phyloP scores from a whole-genome alignment of 345 rosid genomes.

The Acer saccharum region DNA sequence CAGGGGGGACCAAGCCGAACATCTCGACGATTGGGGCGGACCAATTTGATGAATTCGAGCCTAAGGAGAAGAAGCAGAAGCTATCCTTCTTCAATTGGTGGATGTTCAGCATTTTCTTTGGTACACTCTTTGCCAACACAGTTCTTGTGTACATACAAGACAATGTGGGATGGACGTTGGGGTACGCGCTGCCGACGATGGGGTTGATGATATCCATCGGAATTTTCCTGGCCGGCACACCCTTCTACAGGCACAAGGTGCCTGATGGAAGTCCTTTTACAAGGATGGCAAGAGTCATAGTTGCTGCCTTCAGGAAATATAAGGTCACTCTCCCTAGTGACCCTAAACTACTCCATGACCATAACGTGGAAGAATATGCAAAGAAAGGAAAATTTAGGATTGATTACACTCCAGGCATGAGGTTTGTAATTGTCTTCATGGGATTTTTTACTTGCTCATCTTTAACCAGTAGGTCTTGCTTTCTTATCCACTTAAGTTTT shows the following conservation, averaged over 20 bases:
- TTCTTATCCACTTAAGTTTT: too few species aligned
- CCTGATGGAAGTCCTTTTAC: slow-evolving; percentile 80
- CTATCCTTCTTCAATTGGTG: slow-evolving; percentile 99
- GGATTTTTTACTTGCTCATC: not conserved
- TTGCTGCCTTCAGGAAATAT: slow-evolving; percentile 68
- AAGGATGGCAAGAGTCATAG: slow-evolving; percentile 71
- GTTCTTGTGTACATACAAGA: slow-evolving; percentile 86
- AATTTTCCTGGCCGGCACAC: slow-evolving; percentile 73
- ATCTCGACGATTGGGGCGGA: slow-evolving; percentile 93
- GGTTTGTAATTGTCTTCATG: slow-evolving; percentile 25
- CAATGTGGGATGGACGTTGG: slow-evolving; percentile 81
- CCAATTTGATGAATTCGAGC: slow-evolving; percentile 83
- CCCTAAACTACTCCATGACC: slow-evolving; percentile 54
- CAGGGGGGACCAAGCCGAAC: slow-evolving; percentile 93
- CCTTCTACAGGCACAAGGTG: slow-evolving; percentile 62
- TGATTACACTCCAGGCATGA: slow-evolving; percentile 53
- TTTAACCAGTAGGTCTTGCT: too few species aligned
- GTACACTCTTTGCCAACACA: slow-evolving; percentile 84
- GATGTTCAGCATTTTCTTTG: slow-evolving; percentile 91
- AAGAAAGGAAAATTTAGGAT: slow-evolving; percentile 58
- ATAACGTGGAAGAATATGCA: slow-evolving; percentile 52
- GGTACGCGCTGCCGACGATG: slow-evolving; percentile 76
- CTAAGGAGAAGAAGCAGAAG: slow-evolving; percentile 71
- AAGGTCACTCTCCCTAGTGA: slow-evolving; percentile 44
- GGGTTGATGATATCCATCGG: slow-evolving; percentile 63